These are phyloP conservation scores for Umbelopsis vinacea DNA, from an alignment of 192 early-diverging fungal species.

Conservation along the genomic window DNA sequence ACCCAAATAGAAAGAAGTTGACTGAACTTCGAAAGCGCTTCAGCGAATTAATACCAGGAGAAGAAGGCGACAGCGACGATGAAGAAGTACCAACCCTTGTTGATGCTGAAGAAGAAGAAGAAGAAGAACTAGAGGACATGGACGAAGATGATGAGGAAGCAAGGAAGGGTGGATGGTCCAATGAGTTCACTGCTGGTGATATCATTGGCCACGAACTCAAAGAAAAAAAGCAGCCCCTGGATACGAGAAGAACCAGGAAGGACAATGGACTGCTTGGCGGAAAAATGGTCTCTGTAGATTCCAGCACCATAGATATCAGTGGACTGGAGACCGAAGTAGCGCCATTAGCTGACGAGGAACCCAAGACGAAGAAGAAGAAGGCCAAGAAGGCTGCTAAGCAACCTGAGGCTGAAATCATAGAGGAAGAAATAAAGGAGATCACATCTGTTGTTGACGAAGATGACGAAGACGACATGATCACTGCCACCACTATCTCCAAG, in stretches of 20 bases:
- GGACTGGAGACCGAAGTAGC: neutral
- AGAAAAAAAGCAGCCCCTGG: neutral
- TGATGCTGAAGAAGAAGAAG: slow-evolving; percentile 27
- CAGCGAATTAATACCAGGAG: slow-evolving; percentile 22
- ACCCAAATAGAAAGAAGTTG: slow-evolving; percentile 19
- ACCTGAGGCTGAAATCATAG: neutral
- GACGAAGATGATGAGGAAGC: slow-evolving; percentile 23
- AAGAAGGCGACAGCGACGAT: slow-evolving; percentile 31
- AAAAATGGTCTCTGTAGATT: slow-evolving; percentile 9
- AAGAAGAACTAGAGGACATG: slow-evolving; percentile 32
- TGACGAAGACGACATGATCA: neutral
- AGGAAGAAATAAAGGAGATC: neutral
- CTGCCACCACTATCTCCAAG: neutral
- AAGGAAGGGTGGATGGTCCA: slow-evolving; percentile 7
- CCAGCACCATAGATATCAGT: slow-evolving; percentile 15
- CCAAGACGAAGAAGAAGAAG: neutral
- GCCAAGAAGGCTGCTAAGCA: neutral
- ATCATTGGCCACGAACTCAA: neutral
- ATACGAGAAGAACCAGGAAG: neutral
- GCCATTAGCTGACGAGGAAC: neutral
- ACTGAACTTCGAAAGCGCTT: slow-evolving; percentile 10
- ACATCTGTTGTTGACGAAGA: neutral
- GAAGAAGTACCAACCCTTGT: slow-evolving; percentile 33
- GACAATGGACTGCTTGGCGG: slow-evolving; percentile 12
- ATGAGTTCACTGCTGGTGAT: slow-evolving; percentile 6